Conservation (phyloP, 129 eudicot species). For the Flaveria brownii region DNA sequence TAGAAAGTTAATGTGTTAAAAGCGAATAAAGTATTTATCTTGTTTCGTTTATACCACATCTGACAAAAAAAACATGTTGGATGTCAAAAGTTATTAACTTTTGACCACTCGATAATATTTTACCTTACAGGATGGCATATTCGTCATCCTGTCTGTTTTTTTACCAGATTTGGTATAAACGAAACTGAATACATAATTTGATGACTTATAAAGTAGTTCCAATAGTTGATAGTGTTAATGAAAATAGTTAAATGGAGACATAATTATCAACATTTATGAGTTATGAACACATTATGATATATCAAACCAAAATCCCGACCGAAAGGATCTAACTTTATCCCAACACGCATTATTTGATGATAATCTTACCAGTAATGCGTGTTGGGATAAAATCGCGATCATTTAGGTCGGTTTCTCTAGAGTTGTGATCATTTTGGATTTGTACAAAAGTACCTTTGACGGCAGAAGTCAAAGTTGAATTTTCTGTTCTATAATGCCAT, state of each 20-base stretch:
- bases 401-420: background rate
- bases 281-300: no score
- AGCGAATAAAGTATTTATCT: background rate
- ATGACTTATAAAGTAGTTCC: background rate
- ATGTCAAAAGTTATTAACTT: background rate
- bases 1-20: conserved; percentile 1
- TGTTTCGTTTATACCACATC: background rate
- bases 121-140: background rate
- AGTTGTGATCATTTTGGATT: background rate
- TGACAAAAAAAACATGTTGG: background rate
- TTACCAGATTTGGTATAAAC: background rate
- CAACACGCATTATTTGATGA: conserved; percentile 6
- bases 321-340: conserved; percentile 11
- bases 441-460: conserved; percentile 5
- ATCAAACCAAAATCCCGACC: background rate
- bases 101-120: background rate
- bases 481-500: background rate
- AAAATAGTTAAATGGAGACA: background rate
- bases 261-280: background rate
- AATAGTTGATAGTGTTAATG: background rate
- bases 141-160: background rate
- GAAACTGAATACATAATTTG: background rate
- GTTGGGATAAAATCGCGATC: background rate
- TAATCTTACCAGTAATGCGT: background rate
- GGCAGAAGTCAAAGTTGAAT: conserved; percentile 1